Evolutionary conservation across 1,139 yeast genomes (phyloP).

Genomic region (Hemisphaericaspora lyxosophila): DNA sequence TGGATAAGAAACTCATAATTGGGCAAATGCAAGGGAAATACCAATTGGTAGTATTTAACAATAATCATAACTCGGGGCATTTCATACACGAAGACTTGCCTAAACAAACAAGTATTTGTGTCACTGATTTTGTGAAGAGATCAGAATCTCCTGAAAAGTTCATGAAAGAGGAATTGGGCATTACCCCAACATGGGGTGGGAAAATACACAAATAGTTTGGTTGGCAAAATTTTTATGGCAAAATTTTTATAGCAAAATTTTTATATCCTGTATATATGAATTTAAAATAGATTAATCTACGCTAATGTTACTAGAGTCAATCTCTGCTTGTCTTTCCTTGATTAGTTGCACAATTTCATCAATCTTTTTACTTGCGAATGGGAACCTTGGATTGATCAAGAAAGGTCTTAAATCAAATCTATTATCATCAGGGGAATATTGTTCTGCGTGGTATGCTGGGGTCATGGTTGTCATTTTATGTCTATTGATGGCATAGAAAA

Average conservation of each 20-base stretch:
- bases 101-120: conserved; percentile 57
- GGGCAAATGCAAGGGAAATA: conserved; percentile 98
- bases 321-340: conserved; percentile 37
- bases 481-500: conserved; percentile 89
- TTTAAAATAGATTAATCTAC: conserved; percentile 24
- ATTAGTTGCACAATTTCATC: conserved; percentile 66
- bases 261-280: neutral
- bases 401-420: conserved; percentile 94
- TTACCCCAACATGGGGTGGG: conserved; percentile 56
- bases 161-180: conserved; percentile 37
- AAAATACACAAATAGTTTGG: conserved; percentile 27
- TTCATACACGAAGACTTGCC: conserved; percentile 92
- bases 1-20: conserved; percentile 80
- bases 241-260: neutral
- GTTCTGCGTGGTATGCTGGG: conserved; percentile 97
- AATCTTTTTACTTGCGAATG: conserved; percentile 87
- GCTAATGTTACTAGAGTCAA: conserved; percentile 23
- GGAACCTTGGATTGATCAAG: conserved; percentile 84
- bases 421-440: conserved; percentile 96
- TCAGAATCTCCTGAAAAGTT: conserved; percentile 39
- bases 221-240: too few species aligned
- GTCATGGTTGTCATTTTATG: conserved; percentile 97
- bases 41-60: conserved; percentile 78
- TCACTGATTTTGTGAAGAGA: conserved; percentile 49
- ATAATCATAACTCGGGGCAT: conserved; percentile 68